phyloP scores from a whole-genome alignment of 352 stramenopile species.

The Pythium oligandrum region DNA sequence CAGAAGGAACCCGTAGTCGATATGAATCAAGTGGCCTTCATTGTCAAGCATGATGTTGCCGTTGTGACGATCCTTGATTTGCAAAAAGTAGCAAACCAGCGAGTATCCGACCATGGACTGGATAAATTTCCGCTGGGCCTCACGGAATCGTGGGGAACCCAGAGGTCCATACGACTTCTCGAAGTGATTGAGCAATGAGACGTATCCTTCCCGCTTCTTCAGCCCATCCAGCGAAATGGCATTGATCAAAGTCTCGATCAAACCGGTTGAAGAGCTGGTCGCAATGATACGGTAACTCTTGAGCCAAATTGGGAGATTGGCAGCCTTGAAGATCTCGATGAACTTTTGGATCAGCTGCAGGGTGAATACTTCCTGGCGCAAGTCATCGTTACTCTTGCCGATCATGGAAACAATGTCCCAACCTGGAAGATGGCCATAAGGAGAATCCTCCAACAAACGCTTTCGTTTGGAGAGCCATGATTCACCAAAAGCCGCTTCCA shows the following conservation, averaged over 20 bases:
- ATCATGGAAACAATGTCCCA: conserved; percentile 97
- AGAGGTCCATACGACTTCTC: conserved; percentile 92
- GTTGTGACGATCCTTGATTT: conserved; percentile 99
- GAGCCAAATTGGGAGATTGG: conserved; percentile 94
- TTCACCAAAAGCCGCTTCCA: conserved; percentile 92
- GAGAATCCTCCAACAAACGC: conserved; percentile 82
- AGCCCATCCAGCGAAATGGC: conserved; percentile 97
- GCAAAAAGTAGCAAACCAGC: conserved; percentile 97
- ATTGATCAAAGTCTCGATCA: conserved; percentile 98
- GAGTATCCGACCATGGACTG: conserved; percentile 97
- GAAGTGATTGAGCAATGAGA: conserved; percentile 94
- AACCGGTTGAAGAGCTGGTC: conserved; percentile 91
- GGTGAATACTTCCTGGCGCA: conserved; percentile 98
- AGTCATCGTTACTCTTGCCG: conserved; percentile 98
- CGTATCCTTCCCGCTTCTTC: conserved; percentile 95
- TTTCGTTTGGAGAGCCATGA: conserved; percentile 94
- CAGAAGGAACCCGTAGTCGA: conserved; percentile 99
- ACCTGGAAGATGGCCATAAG: conserved; percentile 81
- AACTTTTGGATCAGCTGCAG: conserved; percentile 98
- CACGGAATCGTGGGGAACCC: conserved; percentile 83
- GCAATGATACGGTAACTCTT: conserved; percentile 96
- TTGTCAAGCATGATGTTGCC: conserved; percentile 99
- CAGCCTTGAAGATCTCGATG: conserved; percentile 94
- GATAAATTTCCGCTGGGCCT: conserved; percentile 95
- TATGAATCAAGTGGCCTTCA: conserved; percentile 98